Conservation (phyloP, 148 eudicot species). For the Rhododendron ferrugineum region DNA sequence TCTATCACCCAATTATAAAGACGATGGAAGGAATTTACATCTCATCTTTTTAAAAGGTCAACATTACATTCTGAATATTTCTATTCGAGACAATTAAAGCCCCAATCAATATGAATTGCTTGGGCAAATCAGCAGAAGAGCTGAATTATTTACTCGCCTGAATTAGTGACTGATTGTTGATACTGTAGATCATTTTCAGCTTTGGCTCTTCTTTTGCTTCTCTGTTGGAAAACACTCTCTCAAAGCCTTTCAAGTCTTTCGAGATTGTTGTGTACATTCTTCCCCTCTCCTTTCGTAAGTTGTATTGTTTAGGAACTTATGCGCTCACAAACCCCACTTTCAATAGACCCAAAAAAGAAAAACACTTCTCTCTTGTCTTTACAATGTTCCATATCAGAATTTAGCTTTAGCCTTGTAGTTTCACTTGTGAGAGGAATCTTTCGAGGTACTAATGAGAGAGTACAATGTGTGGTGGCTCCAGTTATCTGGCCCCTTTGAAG, state of each 20-base stretch:
- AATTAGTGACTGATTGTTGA: background rate
- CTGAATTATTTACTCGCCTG: background rate
- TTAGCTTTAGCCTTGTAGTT: background rate
- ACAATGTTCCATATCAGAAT: background rate
- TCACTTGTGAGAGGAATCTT: background rate
- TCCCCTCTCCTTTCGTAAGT: background rate
- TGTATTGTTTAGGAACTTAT: background rate
- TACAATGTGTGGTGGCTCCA: background rate
- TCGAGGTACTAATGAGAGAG: background rate
- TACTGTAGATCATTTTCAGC: background rate
- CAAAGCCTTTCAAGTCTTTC: background rate
- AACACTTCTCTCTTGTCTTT: background rate
- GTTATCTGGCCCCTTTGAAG: background rate
- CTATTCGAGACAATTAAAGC: background rate
- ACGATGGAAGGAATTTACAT: background rate
- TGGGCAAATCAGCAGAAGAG: background rate
- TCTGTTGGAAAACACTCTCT: background rate
- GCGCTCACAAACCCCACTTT: background rate
- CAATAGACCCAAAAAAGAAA: background rate
- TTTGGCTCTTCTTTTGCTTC: background rate
- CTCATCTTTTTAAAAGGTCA: background rate
- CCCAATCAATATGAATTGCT: background rate
- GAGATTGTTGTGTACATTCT: background rate
- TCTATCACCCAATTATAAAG: background rate
- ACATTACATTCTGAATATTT: background rate